Conservation (phyloP, 2,329 filamentous ascomycete genomes). For the Aspergillus pseudotamarii region DNA sequence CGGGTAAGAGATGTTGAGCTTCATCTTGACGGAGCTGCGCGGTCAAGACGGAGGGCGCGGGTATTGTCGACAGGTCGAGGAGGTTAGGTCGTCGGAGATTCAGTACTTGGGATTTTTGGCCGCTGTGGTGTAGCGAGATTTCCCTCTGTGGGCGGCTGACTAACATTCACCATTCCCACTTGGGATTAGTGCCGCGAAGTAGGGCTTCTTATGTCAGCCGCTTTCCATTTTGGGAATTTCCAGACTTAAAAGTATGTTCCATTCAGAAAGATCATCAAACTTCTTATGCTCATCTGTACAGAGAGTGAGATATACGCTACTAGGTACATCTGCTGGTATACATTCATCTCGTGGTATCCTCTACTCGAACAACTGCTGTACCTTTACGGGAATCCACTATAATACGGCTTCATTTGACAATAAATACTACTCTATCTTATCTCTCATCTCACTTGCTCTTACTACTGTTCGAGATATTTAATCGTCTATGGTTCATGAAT, state of each 20-base stretch:
- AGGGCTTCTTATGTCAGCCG: conserved; percentile 31
- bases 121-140: conserved; percentile 44
- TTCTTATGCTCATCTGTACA: no score
- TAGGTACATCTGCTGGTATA: not conserved
- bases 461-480: not conserved
- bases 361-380: not conserved
- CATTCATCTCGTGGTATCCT: not conserved
- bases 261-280: not conserved
- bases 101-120: conserved; percentile 42
- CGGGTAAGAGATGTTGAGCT: conserved; percentile 84
- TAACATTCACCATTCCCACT: conserved; percentile 35
- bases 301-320: no score
- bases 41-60: conserved; percentile 51
- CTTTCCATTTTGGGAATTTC: not conserved
- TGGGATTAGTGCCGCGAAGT: conserved; percentile 23
- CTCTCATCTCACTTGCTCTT: not conserved
- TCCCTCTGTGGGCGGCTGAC: conserved; percentile 42
- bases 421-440: not conserved
- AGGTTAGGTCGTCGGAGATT: conserved; percentile 42
- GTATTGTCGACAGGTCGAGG: conserved; percentile 44
- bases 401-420: not conserved
- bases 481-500: not conserved
- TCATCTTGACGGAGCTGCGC: conserved; percentile 65
- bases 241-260: not conserved
- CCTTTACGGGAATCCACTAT: not conserved